Percentiles rank a stretch among this genome's conserved stretches.
phyloP scores from a whole-genome alignment of 2,329 filamentous ascomycete genomes.

The Clonostachys byssicola region DNA sequence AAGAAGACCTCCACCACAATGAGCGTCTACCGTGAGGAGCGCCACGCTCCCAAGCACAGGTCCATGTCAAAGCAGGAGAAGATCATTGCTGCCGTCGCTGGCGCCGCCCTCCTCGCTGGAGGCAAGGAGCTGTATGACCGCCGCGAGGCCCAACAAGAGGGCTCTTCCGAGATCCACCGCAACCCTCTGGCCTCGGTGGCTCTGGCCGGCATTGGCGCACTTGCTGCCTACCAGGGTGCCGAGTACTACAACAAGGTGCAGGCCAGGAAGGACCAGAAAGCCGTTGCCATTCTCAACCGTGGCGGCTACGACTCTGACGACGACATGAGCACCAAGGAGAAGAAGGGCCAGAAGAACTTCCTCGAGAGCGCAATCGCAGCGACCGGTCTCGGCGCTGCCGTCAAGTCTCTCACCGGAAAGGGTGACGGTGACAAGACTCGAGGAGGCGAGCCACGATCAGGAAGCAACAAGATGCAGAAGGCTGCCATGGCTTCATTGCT shows the following conservation, averaged over 20 bases:
- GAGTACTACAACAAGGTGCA: conserved; percentile 59
- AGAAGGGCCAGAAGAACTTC: conserved; percentile 60
- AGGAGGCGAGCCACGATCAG: conserved; percentile 48
- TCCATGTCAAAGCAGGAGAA: conserved; percentile 58
- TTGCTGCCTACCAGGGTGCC: conserved; percentile 60
- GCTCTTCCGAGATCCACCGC: conserved; percentile 42
- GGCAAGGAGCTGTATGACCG: conserved; percentile 65
- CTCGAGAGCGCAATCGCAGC: conserved; percentile 59
- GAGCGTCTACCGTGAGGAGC: conserved; percentile 52
- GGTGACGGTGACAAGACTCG: conserved; percentile 35
- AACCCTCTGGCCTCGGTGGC: conserved; percentile 57
- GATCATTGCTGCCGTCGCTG: conserved; percentile 61
- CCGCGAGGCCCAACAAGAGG: conserved; percentile 48
- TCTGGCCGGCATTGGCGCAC: conserved; percentile 58
- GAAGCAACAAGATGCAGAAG: conserved; percentile 68
- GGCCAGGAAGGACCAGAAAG: conserved; percentile 51
- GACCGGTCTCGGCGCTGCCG: conserved; percentile 57
- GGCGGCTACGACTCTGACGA: conserved; percentile 56
- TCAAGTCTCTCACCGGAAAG: conserved; percentile 53
- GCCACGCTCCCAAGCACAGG: conserved; percentile 42
- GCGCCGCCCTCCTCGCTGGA: conserved; percentile 59
- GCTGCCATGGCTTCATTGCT: conserved; percentile 88
- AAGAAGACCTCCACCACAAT: conserved; percentile 31
- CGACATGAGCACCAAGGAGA: conserved; percentile 44
- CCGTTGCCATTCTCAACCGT: conserved; percentile 47